Conservation (phyloP, 192 early-diverging fungal genomes). For the Coemansia sp. region DNA sequence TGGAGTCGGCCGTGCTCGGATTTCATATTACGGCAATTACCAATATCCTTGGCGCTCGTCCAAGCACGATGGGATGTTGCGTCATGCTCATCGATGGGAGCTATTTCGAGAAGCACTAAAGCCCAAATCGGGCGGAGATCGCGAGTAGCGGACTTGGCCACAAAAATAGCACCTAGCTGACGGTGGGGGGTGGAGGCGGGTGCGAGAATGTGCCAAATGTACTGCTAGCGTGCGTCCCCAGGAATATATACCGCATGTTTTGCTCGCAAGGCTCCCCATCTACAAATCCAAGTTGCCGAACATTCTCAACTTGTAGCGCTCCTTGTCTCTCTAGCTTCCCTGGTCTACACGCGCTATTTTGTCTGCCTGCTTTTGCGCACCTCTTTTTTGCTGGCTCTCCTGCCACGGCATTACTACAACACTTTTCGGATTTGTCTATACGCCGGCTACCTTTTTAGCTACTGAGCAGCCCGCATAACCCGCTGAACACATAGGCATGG, state of each 20-base stretch:
- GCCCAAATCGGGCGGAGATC: too few relatives aligned
- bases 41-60: too few relatives aligned
- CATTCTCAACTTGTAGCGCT: background rate
- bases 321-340: background rate
- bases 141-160: background rate
- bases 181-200: background rate
- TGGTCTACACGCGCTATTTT: background rate
- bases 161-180: slow-evolving; percentile 2
- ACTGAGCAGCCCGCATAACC: background rate
- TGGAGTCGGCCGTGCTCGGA: too few relatives aligned
- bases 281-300: background rate
- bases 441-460: background rate
- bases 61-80: too few relatives aligned
- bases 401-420: too few relatives aligned
- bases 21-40: too few relatives aligned
- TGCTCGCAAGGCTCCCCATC: background rate
- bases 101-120: too few relatives aligned
- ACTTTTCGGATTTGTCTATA: too few relatives aligned
- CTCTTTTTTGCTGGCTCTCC: background rate
- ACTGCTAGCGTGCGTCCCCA: background rate
- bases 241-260: background rate
- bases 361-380: background rate
- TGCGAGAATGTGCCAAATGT: slow-evolving; percentile 6
- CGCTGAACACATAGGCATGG: background rate
- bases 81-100: too few relatives aligned